phyloP scores from a whole-genome alignment of 108 stramenopile species.

The Cylindrotheca closterium region DNA sequence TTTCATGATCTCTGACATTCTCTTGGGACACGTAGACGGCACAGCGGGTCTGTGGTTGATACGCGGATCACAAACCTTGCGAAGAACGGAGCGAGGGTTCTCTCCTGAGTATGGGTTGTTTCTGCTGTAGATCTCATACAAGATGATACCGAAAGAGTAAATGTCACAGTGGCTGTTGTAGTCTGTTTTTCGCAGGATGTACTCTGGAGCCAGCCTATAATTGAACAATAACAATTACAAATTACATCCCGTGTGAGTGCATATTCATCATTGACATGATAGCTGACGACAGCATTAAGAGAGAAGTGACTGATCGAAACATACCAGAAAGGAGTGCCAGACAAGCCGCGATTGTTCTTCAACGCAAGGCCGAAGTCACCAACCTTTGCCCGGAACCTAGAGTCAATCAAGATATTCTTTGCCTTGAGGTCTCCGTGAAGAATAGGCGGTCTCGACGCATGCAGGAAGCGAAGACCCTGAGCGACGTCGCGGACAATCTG shows the following conservation, averaged over 20 bases:
- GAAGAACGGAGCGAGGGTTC: conserved; percentile 24
- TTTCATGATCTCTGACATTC: conserved; percentile 26
- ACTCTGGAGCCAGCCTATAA: conserved; percentile 83
- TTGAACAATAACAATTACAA: conserved; percentile 52
- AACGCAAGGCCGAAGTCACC: conserved; percentile 57
- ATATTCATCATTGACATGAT: neutral
- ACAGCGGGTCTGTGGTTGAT: conserved; percentile 32
- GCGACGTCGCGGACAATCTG: conserved; percentile 58
- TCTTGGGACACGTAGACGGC: conserved; percentile 11
- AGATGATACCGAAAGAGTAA: conserved; percentile 60
- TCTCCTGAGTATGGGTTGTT: conserved; percentile 56
- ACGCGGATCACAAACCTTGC: conserved; percentile 20
- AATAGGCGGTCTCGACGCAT: conserved; percentile 53
- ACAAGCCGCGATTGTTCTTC: conserved; percentile 18
- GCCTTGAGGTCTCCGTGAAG: conserved; percentile 67
- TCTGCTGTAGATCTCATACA: conserved; percentile 56
- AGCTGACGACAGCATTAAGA: neutral
- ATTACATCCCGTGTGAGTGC: conserved; percentile 30
- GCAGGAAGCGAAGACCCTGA: conserved; percentile 69
- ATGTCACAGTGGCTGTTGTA: conserved; percentile 51
- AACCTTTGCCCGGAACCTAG: conserved; percentile 57
- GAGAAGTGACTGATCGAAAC: neutral
- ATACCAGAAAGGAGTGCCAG: conserved; percentile 38
- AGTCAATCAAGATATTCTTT: conserved; percentile 60
- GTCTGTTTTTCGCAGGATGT: conserved; percentile 34